Percentiles rank a stretch among this genome's conserved stretches.
Evolutionary conservation across 331 rosid genomes (phyloP).

Genomic region (Malus hybrid): DNA sequence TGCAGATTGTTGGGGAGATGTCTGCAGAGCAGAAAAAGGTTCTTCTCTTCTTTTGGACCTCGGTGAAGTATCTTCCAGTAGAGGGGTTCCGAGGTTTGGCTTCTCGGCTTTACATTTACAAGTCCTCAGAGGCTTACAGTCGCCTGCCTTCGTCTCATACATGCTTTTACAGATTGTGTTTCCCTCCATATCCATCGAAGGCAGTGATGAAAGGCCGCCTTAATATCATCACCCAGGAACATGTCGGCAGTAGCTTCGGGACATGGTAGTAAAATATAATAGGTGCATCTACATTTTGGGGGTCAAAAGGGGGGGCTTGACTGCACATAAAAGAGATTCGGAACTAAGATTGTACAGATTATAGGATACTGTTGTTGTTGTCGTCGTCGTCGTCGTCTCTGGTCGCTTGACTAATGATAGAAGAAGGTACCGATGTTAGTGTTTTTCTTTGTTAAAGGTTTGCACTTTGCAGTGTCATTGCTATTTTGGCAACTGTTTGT

Average conservation of each 20-base stretch:
- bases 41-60: slow-evolving; percentile 86
- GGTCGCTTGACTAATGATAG: slow-evolving; percentile 27
- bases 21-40: slow-evolving; percentile 54
- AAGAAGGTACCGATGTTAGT: slow-evolving; percentile 18
- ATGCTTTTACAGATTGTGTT: slow-evolving; percentile 58
- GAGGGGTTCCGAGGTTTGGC: slow-evolving; percentile 75
- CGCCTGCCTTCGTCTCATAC: slow-evolving; percentile 80
- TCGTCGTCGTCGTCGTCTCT: background rate
- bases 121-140: slow-evolving; percentile 28
- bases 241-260: slow-evolving; percentile 78
- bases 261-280: slow-evolving; percentile 46
- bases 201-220: slow-evolving; percentile 50
- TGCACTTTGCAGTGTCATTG: slow-evolving; percentile 27
- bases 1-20: slow-evolving; percentile 66
- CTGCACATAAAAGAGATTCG: slow-evolving; percentile 38
- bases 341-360: slow-evolving; percentile 43
- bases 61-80: slow-evolving; percentile 70
- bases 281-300: slow-evolving; percentile 32
- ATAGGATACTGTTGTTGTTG: slow-evolving; percentile 25
- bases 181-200: slow-evolving; percentile 60
- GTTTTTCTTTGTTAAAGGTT: slow-evolving; percentile 24
- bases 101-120: slow-evolving; percentile 54
- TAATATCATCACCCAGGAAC: slow-evolving; percentile 65
- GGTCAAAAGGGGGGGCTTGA: slow-evolving; percentile 21
- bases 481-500: slow-evolving; percentile 34